phyloP scores from a whole-genome alignment of 2,329 filamentous ascomycete species.

The Huntiella savannae region DNA sequence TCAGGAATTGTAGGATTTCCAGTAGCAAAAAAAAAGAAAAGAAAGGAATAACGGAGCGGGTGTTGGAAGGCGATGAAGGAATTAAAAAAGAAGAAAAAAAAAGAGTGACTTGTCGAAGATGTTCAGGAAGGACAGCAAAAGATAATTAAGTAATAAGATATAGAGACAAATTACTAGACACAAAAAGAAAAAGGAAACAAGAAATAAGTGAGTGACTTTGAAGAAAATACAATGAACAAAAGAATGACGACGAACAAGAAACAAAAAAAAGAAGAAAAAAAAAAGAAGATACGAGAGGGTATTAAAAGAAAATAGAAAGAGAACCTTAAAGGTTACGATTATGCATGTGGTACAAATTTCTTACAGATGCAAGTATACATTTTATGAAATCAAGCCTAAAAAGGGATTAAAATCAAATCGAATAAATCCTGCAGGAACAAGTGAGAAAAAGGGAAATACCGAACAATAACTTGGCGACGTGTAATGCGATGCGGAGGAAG shows the following conservation, averaged over 20 bases:
- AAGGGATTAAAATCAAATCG: too few relatives aligned
- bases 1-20: neutral
- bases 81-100: neutral
- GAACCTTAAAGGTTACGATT: neutral
- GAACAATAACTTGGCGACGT: too few relatives aligned
- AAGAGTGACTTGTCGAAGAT: neutral
- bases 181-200: neutral
- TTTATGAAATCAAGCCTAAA: too few relatives aligned
- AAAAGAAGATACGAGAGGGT: conserved; percentile 1
- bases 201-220: neutral
- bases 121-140: neutral
- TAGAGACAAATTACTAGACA: neutral
- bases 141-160: neutral
- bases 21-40: neutral
- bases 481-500: too few relatives aligned
- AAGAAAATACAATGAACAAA: neutral
- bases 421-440: too few relatives aligned
- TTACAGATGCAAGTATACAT: too few relatives aligned
- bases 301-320: conserved; percentile 2
- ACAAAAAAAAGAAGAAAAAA: neutral
- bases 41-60: neutral
- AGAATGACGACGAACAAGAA: neutral
- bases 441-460: too few relatives aligned
- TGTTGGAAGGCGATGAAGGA: neutral
- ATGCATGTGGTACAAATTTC: too few relatives aligned